These are phyloP conservation scores for Knufia petricola DNA, from an alignment of 2,329 filamentous ascomycete genomes.

Conservation along the genomic window DNA sequence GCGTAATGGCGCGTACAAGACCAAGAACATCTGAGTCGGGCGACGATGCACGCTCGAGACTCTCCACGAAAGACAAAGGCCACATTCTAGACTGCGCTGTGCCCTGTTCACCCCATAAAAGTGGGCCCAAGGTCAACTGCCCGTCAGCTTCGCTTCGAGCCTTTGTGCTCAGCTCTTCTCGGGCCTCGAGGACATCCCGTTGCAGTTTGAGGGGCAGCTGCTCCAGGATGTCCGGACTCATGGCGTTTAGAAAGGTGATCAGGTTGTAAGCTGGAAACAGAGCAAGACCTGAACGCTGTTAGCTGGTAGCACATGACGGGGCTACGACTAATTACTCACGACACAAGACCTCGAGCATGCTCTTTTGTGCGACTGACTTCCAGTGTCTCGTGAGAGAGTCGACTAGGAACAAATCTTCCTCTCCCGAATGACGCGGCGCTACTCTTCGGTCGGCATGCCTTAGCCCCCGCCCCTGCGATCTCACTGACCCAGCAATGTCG, in stretches of 20 bases:
- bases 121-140: background rate
- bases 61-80: background rate
- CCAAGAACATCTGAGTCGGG: background rate
- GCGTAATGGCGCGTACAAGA: background rate
- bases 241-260: constrained; percentile 3
- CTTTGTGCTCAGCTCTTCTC: background rate
- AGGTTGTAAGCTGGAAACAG: background rate
- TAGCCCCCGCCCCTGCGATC: too few species aligned
- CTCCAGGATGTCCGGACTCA: background rate
- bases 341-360: background rate
- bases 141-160: too few species aligned
- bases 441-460: too few species aligned
- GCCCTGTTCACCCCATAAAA: background rate
- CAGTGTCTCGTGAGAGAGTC: background rate
- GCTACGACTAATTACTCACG: background rate
- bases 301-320: too few species aligned
- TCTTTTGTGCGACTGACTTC: background rate
- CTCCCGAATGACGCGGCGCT: too few species aligned
- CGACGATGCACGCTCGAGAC: background rate
- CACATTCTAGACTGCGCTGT: background rate
- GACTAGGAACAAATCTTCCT: too few species aligned
- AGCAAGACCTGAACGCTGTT: background rate
- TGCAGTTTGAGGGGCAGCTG: background rate
- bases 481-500: background rate
- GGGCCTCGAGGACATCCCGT: background rate